Conservation (phyloP, 345 rosid species). For the Punica granatum region DNA sequence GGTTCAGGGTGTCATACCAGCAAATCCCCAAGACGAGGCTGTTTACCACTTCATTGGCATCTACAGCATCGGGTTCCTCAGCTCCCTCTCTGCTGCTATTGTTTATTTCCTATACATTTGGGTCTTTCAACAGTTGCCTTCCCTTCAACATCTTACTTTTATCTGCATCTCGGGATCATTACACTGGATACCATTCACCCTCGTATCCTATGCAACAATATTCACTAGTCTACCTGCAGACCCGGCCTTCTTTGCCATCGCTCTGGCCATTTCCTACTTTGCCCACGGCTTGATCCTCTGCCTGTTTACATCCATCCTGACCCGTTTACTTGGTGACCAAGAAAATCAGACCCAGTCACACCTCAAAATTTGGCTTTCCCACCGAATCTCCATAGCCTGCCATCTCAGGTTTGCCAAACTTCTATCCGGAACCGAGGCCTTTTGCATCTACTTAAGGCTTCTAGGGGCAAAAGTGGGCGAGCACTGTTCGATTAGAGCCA, state of each 20-base stretch:
- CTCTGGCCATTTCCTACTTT: constrained; percentile 30
- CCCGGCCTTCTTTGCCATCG: constrained; percentile 28
- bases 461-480: constrained; percentile 47
- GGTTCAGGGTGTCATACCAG: constrained; percentile 22
- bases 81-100: constrained; percentile 47
- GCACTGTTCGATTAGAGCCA: constrained; percentile 56
- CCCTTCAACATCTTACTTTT: constrained; percentile 34
- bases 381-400: constrained; percentile 44
- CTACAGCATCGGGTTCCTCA: constrained; percentile 44
- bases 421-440: constrained; percentile 60
- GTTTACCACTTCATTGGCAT: constrained; percentile 42
- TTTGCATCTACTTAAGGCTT: constrained; percentile 41
- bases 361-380: constrained; percentile 35
- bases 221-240: constrained; percentile 19
- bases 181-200: constrained; percentile 54
- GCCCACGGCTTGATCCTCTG: constrained; percentile 47
- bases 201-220: constrained; percentile 37
- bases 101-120: constrained; percentile 34
- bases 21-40: constrained; percentile 14
- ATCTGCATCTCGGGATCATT: constrained; percentile 48
- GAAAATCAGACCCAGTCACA: constrained; percentile 24
- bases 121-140: constrained; percentile 25
- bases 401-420: constrained; percentile 58
- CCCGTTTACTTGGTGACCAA: constrained; percentile 25
- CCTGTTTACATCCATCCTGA: constrained; percentile 32